A percentile compares a stretch with the other conserved stretches of the same genome.
phyloP scores from a whole-genome alignment of 768 basidiomycete genomes.

The Cyathus striatus region DNA sequence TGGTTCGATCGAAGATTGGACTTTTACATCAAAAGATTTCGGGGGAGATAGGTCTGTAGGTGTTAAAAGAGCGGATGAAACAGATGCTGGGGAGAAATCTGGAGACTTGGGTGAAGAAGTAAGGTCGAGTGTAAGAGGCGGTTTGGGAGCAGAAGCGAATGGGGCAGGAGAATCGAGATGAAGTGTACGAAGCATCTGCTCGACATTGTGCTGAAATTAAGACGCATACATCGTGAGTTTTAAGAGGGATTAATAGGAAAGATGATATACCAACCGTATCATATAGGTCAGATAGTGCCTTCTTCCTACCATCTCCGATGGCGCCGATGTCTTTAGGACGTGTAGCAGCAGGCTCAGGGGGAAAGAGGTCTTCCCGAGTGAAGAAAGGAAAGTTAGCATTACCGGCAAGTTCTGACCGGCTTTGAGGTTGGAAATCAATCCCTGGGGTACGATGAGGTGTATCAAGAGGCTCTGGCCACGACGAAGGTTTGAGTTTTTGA shows the following conservation, averaged over 20 bases:
- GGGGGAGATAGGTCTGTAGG: slow-evolving; percentile 73
- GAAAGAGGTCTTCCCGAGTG: slow-evolving; percentile 63
- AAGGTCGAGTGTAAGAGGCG: slow-evolving; percentile 35
- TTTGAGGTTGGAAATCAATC: slow-evolving; percentile 21
- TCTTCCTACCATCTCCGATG: slow-evolving; percentile 77
- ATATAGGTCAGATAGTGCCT: no score
- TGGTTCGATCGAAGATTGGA: slow-evolving; percentile 48
- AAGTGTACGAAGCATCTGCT: slow-evolving; percentile 73
- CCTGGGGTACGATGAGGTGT: slow-evolving; percentile 52
- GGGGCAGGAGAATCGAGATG: slow-evolving; percentile 76
- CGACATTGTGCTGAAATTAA: slow-evolving; percentile 54
- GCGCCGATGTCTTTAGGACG: slow-evolving; percentile 54
- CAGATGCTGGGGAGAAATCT: slow-evolving; percentile 71
- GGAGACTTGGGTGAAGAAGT: slow-evolving; percentile 52
- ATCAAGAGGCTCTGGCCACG: slow-evolving; percentile 67
- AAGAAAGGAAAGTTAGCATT: slow-evolving; percentile 20
- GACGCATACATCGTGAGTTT: slow-evolving; percentile 14
- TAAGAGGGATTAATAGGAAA: slow-evolving; percentile 9
- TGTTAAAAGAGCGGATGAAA: slow-evolving; percentile 64
- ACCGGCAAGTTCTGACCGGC: slow-evolving; percentile 18
- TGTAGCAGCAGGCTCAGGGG: slow-evolving; percentile 27
- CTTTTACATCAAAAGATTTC: slow-evolving; percentile 52
- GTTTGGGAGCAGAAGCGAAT: slow-evolving; percentile 27
- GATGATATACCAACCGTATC: slow-evolving; percentile 37
- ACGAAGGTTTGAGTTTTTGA: slow-evolving; percentile 54